A percentile compares a stretch with the other conserved stretches of the same genome.
Conservation (phyloP, 805 yeast species). For the Yamadazyma sp. region DNA sequence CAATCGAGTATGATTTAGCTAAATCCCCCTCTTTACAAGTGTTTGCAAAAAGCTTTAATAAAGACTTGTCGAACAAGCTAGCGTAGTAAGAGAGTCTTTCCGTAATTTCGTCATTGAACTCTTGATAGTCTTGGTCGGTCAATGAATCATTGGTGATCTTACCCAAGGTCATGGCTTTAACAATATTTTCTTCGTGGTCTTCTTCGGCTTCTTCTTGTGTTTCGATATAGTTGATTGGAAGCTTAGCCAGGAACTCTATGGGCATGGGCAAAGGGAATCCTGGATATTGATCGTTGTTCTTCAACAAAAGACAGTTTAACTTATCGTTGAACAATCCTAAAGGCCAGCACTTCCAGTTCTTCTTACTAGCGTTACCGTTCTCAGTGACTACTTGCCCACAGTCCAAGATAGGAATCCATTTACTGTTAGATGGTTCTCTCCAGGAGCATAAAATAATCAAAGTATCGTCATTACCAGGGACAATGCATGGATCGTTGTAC, state of each 20-base stretch:
- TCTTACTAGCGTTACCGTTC: slow-evolving; percentile 48
- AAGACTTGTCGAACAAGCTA: slow-evolving; percentile 66
- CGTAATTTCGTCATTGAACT: slow-evolving; percentile 37
- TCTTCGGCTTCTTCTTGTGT: slow-evolving; percentile 24
- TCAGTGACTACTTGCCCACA: slow-evolving; percentile 44
- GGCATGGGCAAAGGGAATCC: slow-evolving; percentile 84
- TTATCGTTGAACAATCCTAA: slow-evolving; percentile 71
- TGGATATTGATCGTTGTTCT: slow-evolving; percentile 66
- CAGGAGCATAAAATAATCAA: slow-evolving; percentile 72
- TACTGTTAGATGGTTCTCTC: slow-evolving; percentile 72
- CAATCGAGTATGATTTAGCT: slow-evolving; percentile 69
- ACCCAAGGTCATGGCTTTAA: slow-evolving; percentile 62
- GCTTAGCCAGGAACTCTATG: slow-evolving; percentile 65
- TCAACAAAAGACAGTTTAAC: slow-evolving; percentile 71
- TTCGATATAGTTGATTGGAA: slow-evolving; percentile 53
- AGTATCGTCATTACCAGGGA: slow-evolving; percentile 70
- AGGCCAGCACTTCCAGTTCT: slow-evolving; percentile 81
- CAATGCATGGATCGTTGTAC: slow-evolving; percentile 87
- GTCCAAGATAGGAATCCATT: slow-evolving; percentile 86
- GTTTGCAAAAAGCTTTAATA: slow-evolving; percentile 71
- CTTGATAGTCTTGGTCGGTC: slow-evolving; percentile 28
- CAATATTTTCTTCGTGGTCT: slow-evolving; percentile 61
- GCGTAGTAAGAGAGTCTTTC: slow-evolving; percentile 55
- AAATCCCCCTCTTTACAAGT: slow-evolving; percentile 68
- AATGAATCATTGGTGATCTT: slow-evolving; percentile 58